These are phyloP conservation scores for Scalesia atractyloides DNA, from an alignment of 129 eudicot species.

Conservation along the genomic window DNA sequence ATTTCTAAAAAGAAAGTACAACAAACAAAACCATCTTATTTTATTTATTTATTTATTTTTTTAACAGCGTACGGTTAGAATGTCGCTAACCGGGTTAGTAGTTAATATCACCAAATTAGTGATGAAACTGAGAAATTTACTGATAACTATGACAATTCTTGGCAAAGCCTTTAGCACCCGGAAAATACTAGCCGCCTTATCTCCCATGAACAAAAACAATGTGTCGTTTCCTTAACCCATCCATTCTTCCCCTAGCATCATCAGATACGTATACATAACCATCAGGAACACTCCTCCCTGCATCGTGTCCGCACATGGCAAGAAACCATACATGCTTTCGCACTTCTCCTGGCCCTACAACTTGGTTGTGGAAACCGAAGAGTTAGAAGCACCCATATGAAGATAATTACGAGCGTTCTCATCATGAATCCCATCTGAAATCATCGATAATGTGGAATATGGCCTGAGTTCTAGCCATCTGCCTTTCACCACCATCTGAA, in stretches of 20 bases:
- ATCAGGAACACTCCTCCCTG: slow-evolving; percentile 17
- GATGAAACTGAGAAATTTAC: background rate
- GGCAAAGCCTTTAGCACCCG: slow-evolving; percentile 28
- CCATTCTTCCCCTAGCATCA: slow-evolving; percentile 26
- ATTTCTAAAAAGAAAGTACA: too few relatives aligned
- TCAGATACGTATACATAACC: slow-evolving; percentile 17
- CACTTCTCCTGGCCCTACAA: slow-evolving; percentile 7
- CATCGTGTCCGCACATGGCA: slow-evolving; percentile 26
- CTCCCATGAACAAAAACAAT: slow-evolving; percentile 9
- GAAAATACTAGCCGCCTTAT: slow-evolving; percentile 20
- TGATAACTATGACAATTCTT: slow-evolving; percentile 5
- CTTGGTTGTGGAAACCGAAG: background rate
- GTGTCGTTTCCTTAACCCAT: slow-evolving; percentile 15
- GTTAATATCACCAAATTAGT: too few relatives aligned
- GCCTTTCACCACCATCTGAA: too few relatives aligned
- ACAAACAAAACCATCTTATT: too few relatives aligned
- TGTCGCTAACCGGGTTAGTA: too few relatives aligned
- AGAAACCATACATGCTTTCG: slow-evolving; percentile 22
- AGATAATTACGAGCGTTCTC: background rate
- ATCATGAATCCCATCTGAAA: slow-evolving; percentile 16
- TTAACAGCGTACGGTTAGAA: too few relatives aligned
- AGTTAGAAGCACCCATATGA: background rate
- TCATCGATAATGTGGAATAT: background rate
- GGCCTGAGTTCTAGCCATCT: slow-evolving; percentile 14
- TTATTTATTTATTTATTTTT: too few relatives aligned